These are phyloP conservation scores for Micractinium sp. DNA, from an alignment of 139 green algal genomes.

Conservation along the genomic window DNA sequence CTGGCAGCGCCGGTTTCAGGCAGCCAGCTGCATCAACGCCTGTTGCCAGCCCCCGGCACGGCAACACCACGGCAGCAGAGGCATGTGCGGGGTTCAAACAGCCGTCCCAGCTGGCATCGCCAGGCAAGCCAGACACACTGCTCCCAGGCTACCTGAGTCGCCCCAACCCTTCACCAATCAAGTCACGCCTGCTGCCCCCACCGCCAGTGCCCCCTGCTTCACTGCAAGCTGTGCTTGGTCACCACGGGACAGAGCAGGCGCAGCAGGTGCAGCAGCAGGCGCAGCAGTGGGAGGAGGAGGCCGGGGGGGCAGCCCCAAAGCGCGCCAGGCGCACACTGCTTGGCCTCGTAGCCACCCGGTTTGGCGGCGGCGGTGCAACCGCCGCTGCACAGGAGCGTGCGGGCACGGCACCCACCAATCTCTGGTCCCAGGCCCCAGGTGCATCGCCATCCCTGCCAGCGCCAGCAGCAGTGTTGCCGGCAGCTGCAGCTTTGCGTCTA, in stretches of 20 bases:
- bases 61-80: neutral
- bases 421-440: too few relatives aligned
- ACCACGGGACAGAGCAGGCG: neutral
- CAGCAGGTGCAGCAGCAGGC: neutral
- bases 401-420: too few relatives aligned
- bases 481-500: neutral
- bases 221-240: neutral
- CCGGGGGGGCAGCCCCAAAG: slow-evolving; percentile 2
- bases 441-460: neutral
- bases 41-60: neutral
- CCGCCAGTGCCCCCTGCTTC: neutral
- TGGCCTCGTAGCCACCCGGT: neutral
- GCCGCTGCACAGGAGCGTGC: neutral
- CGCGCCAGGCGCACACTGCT: slow-evolving; percentile 1
- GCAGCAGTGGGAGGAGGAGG: neutral
- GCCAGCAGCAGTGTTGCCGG: neutral
- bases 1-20: neutral
- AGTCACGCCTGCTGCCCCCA: slow-evolving; percentile 13
- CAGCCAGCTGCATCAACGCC: neutral
- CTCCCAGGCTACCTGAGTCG: slow-evolving; percentile 71
- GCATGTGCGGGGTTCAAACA: neutral
- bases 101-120: neutral
- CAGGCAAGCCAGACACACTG: slow-evolving; percentile 42
- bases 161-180: slow-evolving; percentile 60
- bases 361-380: neutral